These are phyloP conservation scores for Raddia guianensis DNA, from an alignment of 176 grass and related monocot genomes.

Conservation along the genomic window DNA sequence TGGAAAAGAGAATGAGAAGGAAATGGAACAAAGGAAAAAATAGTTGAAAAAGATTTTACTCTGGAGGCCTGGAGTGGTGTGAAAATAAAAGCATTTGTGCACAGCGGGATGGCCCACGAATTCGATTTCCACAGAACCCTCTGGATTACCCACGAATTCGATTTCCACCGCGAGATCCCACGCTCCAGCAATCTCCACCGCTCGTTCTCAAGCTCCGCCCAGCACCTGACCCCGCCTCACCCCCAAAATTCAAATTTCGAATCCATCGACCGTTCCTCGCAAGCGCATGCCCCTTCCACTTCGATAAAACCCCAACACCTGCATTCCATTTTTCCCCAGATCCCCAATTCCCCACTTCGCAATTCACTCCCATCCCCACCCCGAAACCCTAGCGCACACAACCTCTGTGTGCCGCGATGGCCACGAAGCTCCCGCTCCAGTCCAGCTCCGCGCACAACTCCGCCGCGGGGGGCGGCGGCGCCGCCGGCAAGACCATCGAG, in stretches of 20 bases:
- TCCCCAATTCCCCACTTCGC: constrained; percentile 17
- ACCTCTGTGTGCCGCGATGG: constrained; percentile 68
- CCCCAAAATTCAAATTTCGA: constrained; percentile 64
- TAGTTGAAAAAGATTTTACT: neutral
- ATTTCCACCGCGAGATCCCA: constrained; percentile 24
- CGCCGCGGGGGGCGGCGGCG: constrained; percentile 33
- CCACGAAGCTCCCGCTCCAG: constrained; percentile 58
- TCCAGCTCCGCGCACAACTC: constrained; percentile 81
- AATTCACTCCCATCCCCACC: neutral
- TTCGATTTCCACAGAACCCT: constrained; percentile 35
- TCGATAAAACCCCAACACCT: constrained; percentile 1
- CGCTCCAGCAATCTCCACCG: neutral
- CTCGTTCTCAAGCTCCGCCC: neutral
- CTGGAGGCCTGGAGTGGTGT: neutral
- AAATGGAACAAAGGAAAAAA: too few species aligned
- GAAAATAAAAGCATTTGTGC: constrained; percentile 21
- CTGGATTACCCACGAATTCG: neutral
- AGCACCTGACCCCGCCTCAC: constrained; percentile 2
- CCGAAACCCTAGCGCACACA: constrained; percentile 37
- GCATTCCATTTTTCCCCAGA: neutral
- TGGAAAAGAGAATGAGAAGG: too few species aligned
- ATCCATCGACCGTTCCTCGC: constrained; percentile 29
- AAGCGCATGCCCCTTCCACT: neutral
- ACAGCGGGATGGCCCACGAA: neutral
- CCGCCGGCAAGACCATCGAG: constrained; percentile 71